phyloP scores from a whole-genome alignment of 2,329 filamentous ascomycete genomes.

The Thermothelomyces thermophilus region DNA sequence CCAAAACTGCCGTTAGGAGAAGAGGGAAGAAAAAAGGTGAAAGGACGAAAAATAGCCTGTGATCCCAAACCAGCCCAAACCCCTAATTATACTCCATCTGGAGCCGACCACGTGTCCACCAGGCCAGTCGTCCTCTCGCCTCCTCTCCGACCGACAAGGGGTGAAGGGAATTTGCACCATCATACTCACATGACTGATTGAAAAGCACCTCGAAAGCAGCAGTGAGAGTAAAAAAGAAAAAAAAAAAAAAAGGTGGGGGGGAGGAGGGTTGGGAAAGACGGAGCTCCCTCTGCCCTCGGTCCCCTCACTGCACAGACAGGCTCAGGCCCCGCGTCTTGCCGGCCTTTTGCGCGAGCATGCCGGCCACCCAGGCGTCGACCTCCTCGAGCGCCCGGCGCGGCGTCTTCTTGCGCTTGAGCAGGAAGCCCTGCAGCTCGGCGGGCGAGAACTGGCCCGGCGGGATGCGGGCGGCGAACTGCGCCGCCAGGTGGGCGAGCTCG shows the following conservation, averaged over 20 bases:
- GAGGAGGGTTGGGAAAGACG: too few relatives aligned
- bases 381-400: slow-evolving; percentile 50
- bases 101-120: too few relatives aligned
- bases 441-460: slow-evolving; percentile 48
- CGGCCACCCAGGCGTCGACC: slow-evolving; percentile 47
- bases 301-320: slow-evolving; percentile 41
- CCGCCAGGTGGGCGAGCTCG: slow-evolving; percentile 35
- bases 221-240: too few relatives aligned
- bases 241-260: neutral
- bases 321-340: slow-evolving; percentile 43
- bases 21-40: neutral
- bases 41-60: too few relatives aligned
- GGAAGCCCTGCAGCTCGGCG: slow-evolving; percentile 59
- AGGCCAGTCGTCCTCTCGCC: too few relatives aligned
- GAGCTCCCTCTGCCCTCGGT: too few relatives aligned
- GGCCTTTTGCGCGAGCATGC: slow-evolving; percentile 44
- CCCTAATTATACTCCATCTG: too few relatives aligned
- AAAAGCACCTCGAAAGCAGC: too few relatives aligned
- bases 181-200: too few relatives aligned
- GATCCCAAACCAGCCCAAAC: too few relatives aligned
- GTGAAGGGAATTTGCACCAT: too few relatives aligned
- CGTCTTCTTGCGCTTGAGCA: slow-evolving; percentile 55
- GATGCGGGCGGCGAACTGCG: slow-evolving; percentile 46
- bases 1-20: neutral
- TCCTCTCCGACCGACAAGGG: too few relatives aligned